Conservation (phyloP, 1,284 basidiomycete species). For the Tylopilus orsonianus region DNA sequence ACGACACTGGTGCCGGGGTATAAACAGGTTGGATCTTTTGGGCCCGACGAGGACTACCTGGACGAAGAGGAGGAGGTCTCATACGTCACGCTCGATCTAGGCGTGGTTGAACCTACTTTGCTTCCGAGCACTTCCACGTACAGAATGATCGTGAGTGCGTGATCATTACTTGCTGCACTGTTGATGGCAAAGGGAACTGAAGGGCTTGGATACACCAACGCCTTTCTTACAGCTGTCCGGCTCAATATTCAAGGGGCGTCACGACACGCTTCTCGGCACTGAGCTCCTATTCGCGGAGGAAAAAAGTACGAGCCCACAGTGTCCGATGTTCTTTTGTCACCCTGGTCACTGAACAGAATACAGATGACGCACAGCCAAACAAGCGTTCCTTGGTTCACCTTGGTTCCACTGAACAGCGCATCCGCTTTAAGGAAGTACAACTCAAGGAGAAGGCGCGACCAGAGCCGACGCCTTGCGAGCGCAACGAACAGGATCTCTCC, state of each 20-base stretch:
- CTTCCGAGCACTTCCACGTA: slow-evolving; percentile 67
- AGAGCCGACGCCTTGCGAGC: slow-evolving; percentile 7
- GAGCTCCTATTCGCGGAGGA: slow-evolving; percentile 70
- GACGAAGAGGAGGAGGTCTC: slow-evolving; percentile 57
- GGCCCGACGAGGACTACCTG: slow-evolving; percentile 59
- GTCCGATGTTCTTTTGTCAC: too few species aligned
- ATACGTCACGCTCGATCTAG: slow-evolving; percentile 73
- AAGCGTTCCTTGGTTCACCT: slow-evolving; percentile 53
- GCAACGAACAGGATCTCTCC: slow-evolving; percentile 10
- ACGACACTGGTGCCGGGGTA: slow-evolving; percentile 48
- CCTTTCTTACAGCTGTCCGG: slow-evolving; percentile 75
- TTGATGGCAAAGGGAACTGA: slow-evolving; percentile 1
- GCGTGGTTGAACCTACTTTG: slow-evolving; percentile 67
- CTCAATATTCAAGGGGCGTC: slow-evolving; percentile 65
- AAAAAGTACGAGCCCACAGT: slow-evolving; percentile 44
- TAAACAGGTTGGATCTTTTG: slow-evolving; percentile 61
- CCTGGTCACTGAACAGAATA: neutral
- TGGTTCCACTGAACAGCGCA: slow-evolving; percentile 57
- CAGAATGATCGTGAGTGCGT: slow-evolving; percentile 61
- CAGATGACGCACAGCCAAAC: slow-evolving; percentile 44
- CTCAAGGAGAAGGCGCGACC: slow-evolving; percentile 25
- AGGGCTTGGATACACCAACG: slow-evolving; percentile 75
- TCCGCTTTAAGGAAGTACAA: slow-evolving; percentile 49
- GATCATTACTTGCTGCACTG: neutral
- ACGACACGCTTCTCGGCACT: slow-evolving; percentile 65